A percentile compares a stretch with the other conserved stretches of the same genome.
Evolutionary conservation across 2,329 filamentous ascomycete species (phyloP).

Genomic region (Curvularia sp.): DNA sequence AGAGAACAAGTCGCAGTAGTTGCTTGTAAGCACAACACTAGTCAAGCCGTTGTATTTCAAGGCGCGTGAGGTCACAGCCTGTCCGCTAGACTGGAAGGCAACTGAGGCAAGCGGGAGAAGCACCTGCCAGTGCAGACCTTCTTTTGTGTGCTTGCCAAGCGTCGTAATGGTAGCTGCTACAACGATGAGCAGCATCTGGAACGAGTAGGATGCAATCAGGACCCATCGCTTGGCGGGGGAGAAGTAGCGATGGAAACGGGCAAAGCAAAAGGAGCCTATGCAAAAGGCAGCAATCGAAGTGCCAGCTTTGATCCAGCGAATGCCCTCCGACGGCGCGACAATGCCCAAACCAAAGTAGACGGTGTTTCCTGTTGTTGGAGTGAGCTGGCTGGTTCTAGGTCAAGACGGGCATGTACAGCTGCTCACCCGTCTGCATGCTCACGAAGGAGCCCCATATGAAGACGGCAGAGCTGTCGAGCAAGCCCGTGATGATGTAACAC

Average conservation of each 20-base stretch:
- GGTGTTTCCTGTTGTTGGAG: slow-evolving; percentile 65
- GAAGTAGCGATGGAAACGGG: slow-evolving; percentile 69
- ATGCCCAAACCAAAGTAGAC: slow-evolving; percentile 79
- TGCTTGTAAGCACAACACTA: slow-evolving; percentile 80
- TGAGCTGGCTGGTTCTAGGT: background rate
- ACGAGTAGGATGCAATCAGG: slow-evolving; percentile 57
- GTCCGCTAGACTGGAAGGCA: slow-evolving; percentile 79
- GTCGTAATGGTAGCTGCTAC: slow-evolving; percentile 55
- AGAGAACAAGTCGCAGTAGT: slow-evolving; percentile 81
- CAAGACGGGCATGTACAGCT: background rate
- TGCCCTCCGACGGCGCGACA: slow-evolving; percentile 60
- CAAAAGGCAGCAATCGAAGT: slow-evolving; percentile 75
- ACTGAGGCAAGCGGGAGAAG: slow-evolving; percentile 72
- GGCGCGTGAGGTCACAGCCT: slow-evolving; percentile 76
- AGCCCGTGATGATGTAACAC: slow-evolving; percentile 78
- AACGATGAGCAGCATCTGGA: slow-evolving; percentile 54
- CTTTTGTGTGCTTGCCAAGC: slow-evolving; percentile 48
- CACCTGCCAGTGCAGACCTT: slow-evolving; percentile 58
- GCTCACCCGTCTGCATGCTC: slow-evolving; percentile 79
- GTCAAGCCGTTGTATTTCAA: slow-evolving; percentile 74
- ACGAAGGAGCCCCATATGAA: slow-evolving; percentile 82
- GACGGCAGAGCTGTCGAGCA: slow-evolving; percentile 78
- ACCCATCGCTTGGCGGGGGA: slow-evolving; percentile 70
- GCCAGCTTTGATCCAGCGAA: slow-evolving; percentile 75
- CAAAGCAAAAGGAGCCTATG: slow-evolving; percentile 74